These are phyloP conservation scores for Ganoderma resinaceum DNA, from an alignment of 1,284 basidiomycete species.

Conservation along the genomic window DNA sequence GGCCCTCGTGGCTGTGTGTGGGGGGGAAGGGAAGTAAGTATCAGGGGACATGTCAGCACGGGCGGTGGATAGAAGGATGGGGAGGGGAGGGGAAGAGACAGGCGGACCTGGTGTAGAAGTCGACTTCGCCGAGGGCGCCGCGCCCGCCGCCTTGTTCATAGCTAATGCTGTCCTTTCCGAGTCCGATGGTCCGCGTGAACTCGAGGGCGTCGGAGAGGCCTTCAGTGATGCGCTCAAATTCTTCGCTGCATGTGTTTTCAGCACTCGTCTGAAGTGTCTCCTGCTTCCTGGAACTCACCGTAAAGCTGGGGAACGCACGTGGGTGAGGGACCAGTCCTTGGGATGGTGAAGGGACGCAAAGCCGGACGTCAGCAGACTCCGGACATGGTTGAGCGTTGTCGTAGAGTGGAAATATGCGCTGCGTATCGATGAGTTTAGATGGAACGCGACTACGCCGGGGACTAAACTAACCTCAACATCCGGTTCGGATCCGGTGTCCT, in stretches of 20 bases:
- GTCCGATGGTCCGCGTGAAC: slow-evolving; percentile 91
- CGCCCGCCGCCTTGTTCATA: slow-evolving; percentile 75
- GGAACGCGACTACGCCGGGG: no score
- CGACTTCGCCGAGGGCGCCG: slow-evolving; percentile 88
- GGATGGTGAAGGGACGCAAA: slow-evolving; percentile 94
- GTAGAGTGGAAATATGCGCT: slow-evolving; percentile 97
- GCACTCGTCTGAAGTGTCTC: not conserved
- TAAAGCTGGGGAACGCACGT: slow-evolving; percentile 86
- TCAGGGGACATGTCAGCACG: not conserved
- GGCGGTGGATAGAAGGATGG: not conserved
- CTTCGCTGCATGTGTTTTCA: slow-evolving; percentile 51
- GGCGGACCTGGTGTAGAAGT: slow-evolving; percentile 90
- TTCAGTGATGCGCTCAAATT: slow-evolving; percentile 88
- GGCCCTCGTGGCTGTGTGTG: slow-evolving; percentile 82
- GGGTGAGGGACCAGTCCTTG: slow-evolving; percentile 89
- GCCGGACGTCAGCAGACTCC: slow-evolving; percentile 87
- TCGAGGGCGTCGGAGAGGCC: slow-evolving; percentile 91
- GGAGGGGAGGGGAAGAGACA: not conserved
- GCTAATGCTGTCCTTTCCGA: slow-evolving; percentile 55
- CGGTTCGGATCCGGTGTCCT: slow-evolving; percentile 90
- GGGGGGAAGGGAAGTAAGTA: no score
- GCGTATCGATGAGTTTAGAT: not conserved
- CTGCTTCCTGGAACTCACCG: slow-evolving; percentile 49
- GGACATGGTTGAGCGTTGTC: slow-evolving; percentile 92
- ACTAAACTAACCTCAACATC: slow-evolving; percentile 66